A percentile compares a stretch with the other conserved stretches of the same genome.
Evolutionary conservation across 805 yeast species (phyloP).

Genomic region (Sugiyamaella marilandica): DNA sequence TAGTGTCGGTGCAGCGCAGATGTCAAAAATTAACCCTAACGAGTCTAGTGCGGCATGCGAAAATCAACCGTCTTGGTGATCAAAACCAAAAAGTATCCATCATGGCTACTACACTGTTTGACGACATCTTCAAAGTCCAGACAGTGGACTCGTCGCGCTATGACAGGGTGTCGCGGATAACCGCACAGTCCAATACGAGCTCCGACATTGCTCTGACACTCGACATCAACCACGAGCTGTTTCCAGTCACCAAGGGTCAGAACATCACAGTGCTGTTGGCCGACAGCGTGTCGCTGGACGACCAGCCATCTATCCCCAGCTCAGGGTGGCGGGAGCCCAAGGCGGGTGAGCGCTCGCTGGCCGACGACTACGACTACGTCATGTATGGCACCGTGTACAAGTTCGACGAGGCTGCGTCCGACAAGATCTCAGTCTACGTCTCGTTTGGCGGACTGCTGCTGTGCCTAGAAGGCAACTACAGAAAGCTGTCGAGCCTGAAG

Average conservation of each 20-base stretch:
- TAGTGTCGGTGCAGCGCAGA: too few relatives aligned
- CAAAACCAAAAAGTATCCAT: neutral
- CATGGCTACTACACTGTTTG: conserved; percentile 78
- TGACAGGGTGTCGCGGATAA: conserved; percentile 85
- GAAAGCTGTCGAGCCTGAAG: conserved; percentile 80
- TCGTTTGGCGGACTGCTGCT: conserved; percentile 93
- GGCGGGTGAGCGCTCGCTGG: conserved; percentile 76
- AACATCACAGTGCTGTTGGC: conserved; percentile 84
- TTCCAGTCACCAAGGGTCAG: conserved; percentile 74
- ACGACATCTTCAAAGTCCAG: conserved; percentile 83
- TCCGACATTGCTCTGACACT: conserved; percentile 75
- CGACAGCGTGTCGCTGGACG: conserved; percentile 57
- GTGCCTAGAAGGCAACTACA: conserved; percentile 92
- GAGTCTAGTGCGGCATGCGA: too few relatives aligned
- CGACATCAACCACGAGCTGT: conserved; percentile 87
- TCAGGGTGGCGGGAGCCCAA: conserved; percentile 83
- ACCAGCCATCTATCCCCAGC: conserved; percentile 41
- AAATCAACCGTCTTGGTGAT: too few relatives aligned
- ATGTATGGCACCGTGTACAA: conserved; percentile 98
- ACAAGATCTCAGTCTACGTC: conserved; percentile 71
- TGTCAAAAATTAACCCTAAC: too few relatives aligned
- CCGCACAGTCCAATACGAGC: conserved; percentile 80
- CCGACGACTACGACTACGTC: conserved; percentile 96
- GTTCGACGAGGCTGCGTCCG: conserved; percentile 78
- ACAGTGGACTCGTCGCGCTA: conserved; percentile 85